Evolutionary conservation across 2,329 filamentous ascomycete genomes (phyloP), one percentile per base, ranked within the genome.

Genomic region (Fusarium solani-melongenae): DNA sequence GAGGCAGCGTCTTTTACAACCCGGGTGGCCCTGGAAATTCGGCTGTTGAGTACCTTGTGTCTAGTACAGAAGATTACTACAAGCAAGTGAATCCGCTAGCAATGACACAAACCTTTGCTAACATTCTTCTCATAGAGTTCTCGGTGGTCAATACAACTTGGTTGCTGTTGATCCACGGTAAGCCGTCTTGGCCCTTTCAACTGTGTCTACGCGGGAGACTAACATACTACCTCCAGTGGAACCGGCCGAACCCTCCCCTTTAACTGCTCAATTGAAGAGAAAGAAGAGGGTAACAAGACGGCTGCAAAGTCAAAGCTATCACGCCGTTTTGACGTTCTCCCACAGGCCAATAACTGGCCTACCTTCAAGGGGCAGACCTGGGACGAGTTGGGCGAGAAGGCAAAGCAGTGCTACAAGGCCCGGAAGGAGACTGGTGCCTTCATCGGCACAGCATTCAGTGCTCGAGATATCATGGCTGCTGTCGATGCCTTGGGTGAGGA

Each of bases 1-100:
- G 80, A 36, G 82, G 83, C 10, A 83, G 79, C 61, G 81, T 85
- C 31, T 67, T 84, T 6, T 74, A 82, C 60, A 83, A 85, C 72
- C 82, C 82, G 31, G 82, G 82, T 14, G 82, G 82, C 0, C 82
- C 82, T 2, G 82, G 82, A 20, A 17, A 11, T 1, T 58, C 63
- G 27, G 70, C 64, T 2, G 31, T 69, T 15, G 69, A 72, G 12
- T 22, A 10, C 4, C 9, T 72, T 15, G 69, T 58, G 5, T 17
- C 1, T 9, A 9, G 17, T 33, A 66, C 60, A 3, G 22, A 44
- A 2, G 20, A 24, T 4, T 34, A 63, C 36, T 57, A 55, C 39
- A 38, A 71, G 65, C 65, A 67, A 27, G 69, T 63, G 6, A 22
- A 33, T 12, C 20, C 12, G 15, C 17, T 17, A 4, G n/a, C 8